Evolutionary conservation across 2,329 filamentous ascomycete genomes (phyloP).

Genomic region (Canariomyces notabilis): DNA sequence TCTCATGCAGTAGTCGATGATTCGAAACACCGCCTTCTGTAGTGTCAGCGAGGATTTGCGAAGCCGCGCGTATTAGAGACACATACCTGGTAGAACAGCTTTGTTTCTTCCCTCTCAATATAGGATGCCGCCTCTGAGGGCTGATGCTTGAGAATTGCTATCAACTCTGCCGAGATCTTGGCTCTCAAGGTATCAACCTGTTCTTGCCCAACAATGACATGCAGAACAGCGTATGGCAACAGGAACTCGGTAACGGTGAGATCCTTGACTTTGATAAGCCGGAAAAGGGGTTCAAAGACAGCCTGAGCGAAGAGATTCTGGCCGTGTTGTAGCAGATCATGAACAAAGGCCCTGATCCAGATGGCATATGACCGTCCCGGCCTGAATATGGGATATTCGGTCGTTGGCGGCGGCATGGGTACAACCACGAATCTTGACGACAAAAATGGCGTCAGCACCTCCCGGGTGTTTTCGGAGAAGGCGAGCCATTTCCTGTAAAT

Average conservation of each 20-base stretch:
- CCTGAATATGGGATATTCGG: slow-evolving; percentile 74
- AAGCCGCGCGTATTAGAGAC: neutral
- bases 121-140: slow-evolving; percentile 48
- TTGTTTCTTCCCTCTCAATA: slow-evolving; percentile 66
- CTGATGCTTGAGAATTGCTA: slow-evolving; percentile 64
- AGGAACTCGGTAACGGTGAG: slow-evolving; percentile 82
- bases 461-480: slow-evolving; percentile 71
- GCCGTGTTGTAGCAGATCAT: slow-evolving; percentile 74
- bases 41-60: slow-evolving; percentile 14
- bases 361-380: slow-evolving; percentile 63
- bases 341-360: slow-evolving; percentile 77
- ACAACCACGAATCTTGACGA: slow-evolving; percentile 75
- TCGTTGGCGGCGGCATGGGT: slow-evolving; percentile 50
- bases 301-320: slow-evolving; percentile 69
- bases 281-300: slow-evolving; percentile 75
- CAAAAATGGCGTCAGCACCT: slow-evolving; percentile 82
- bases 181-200: slow-evolving; percentile 39
- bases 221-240: slow-evolving; percentile 79
- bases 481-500: slow-evolving; percentile 70
- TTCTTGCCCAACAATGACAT: slow-evolving; percentile 69
- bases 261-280: slow-evolving; percentile 81
- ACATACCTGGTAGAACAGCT: slow-evolving; percentile 79
- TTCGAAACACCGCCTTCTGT: slow-evolving; percentile 72
- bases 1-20: slow-evolving; percentile 84
- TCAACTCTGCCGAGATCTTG: slow-evolving; percentile 67